A percentile compares a stretch with the other conserved stretches of the same genome.
These are phyloP conservation scores for Leccinum olivaceopallidum DNA, from an alignment of 768 basidiomycete species.

Conservation along the genomic window DNA sequence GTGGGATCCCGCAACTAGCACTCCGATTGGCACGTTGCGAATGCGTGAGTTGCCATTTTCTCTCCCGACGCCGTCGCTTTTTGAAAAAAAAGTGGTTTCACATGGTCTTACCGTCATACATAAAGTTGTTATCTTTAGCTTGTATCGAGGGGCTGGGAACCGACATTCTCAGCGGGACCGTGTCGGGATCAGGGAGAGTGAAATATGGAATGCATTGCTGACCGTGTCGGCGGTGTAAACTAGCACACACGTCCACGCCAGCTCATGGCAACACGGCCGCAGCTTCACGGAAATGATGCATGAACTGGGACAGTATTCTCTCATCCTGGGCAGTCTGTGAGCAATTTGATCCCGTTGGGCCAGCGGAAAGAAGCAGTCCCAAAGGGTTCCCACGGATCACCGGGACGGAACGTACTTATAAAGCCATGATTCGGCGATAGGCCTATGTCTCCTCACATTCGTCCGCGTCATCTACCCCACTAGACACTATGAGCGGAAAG, in stretches of 20 bases:
- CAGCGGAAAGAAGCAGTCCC: not conserved
- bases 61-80: not conserved
- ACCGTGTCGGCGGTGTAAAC: slow-evolving; percentile 10
- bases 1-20: not conserved
- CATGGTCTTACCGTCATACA: not conserved
- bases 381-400: slow-evolving; percentile 26
- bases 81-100: not conserved
- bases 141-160: not conserved
- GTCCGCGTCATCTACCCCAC: slow-evolving; percentile 5
- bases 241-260: slow-evolving; percentile 9
- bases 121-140: not conserved
- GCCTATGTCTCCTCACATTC: slow-evolving; percentile 3
- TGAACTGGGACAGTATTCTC: slow-evolving; percentile 14
- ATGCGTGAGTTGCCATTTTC: not conserved
- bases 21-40: not conserved
- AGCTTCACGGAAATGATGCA: not conserved
- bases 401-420: slow-evolving; percentile 3
- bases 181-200: not conserved
- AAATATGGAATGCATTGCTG: not conserved
- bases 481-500: slow-evolving; percentile 57
- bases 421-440: not conserved
- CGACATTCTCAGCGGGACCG: slow-evolving; percentile 1
- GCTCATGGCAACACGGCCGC: slow-evolving; percentile 7
- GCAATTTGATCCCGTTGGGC: slow-evolving; percentile 8
- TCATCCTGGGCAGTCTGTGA: slow-evolving; percentile 18